Percentiles rank a stretch among this genome's conserved stretches.
Evolutionary conservation across 495 filamentous ascomycete genomes (phyloP).

Genomic region (Penicillium pancosmium): DNA sequence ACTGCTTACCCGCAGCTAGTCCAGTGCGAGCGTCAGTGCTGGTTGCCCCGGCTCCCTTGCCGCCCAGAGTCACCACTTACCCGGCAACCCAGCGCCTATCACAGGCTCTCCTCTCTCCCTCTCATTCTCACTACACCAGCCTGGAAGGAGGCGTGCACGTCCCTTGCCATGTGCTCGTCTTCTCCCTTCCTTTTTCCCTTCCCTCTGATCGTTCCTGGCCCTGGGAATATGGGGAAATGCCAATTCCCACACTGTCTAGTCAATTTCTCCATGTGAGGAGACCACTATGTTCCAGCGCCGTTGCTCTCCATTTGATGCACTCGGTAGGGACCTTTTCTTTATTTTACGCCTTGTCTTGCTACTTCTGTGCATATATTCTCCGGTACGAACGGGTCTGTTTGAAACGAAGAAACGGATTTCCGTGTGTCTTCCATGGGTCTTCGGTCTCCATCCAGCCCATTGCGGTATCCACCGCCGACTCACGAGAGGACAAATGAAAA

Average conservation of each 20-base stretch:
- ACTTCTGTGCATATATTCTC: background rate
- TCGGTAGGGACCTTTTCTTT: no score
- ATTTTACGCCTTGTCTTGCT: no score
- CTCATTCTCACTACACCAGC: conserved; percentile 33
- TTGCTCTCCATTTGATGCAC: background rate
- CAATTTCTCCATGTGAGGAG: conserved; percentile 6
- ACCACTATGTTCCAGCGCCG: background rate
- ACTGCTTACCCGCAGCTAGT: background rate
- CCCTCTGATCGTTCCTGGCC: conserved; percentile 2
- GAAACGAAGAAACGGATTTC: conserved; percentile 5
- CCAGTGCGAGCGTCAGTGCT: no score
- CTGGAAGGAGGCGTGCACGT: conserved; percentile 27
- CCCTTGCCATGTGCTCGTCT: conserved; percentile 27
- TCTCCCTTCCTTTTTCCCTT: background rate
- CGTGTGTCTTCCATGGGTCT: conserved; percentile 30
- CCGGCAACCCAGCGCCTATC: conserved; percentile 44
- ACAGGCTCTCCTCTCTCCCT: conserved; percentile 18
- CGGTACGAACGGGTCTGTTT: background rate
- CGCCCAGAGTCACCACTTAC: conserved; percentile 37
- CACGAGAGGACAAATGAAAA: conserved; percentile 5
- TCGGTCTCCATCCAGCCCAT: conserved; percentile 16
- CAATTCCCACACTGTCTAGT: no score
- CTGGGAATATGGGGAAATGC: background rate
- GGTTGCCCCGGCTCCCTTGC: conserved; percentile 53
- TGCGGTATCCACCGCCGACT: no score